Base-by-base conservation (phyloP, 2,329 filamentous ascomycete species). In the Aureobasidium sp. region DNA sequence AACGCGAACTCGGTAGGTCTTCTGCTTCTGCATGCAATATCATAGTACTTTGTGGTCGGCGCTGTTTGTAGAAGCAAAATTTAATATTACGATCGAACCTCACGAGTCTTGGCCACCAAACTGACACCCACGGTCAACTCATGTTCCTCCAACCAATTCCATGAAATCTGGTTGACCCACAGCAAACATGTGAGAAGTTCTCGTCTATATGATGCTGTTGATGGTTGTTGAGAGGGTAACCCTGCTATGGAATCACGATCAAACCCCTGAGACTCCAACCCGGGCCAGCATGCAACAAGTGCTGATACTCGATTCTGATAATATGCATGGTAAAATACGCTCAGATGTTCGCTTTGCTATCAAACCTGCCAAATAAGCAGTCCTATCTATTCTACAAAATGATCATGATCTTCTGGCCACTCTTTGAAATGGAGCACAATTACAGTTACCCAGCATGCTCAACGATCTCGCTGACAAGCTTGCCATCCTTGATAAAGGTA, bases 401-500 rank as follows among this genome's bases (percentile, higher is more conserved):
- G n/a, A 57, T 57, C 39, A 42, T 9, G 30, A 36, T 25, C 32
- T 42, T 36, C 29, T 6, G 1, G 27, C 41, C n/a, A 27, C 36
- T 44, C 5, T 8, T 21, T 13, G 34, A 16, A 11, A 8, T 21
- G 11, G 29, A 30, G 15, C 3, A 55, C 21, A 29, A 10, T 34
- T 39, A n/a, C 16, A 27, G 71, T 67, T 81, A 97, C 62, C 93
- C 92, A 65, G 89, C 86, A 77, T 97, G 93, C 70, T 94, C 91
- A 21, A 99, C 94, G 74, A 99, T 97, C 81, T 97, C 93, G 71
- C 86, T 96, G 32, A 93, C 83, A 65, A 97, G 72, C 66, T 88
- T 85, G 27, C 90, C 89, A 75, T 91, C 79, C 74, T 87, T 90
- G 78, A 84, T 81, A 82, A 81, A 90, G 80, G 71, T 91, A 84